Base-by-base conservation (phyloP, 2,329 filamentous ascomycete genomes). In the Hansfordia pulvinata region DNA sequence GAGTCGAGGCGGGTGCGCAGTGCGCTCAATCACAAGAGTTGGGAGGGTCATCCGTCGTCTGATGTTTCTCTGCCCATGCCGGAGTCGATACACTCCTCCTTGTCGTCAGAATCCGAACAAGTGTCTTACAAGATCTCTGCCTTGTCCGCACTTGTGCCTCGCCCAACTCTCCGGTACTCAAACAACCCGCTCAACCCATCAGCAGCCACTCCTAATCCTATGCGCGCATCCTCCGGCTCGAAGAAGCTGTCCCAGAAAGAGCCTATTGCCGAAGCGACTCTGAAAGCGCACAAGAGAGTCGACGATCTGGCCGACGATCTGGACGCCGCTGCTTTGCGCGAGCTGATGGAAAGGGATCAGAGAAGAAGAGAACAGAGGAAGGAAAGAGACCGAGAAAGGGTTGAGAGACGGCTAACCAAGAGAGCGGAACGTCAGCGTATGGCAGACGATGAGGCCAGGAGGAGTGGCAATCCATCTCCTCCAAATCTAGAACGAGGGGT, bases 261-360 rank as follows among this genome's bases (percentile, higher is more conserved):
- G 37, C 52, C 64, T n/a, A 69, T 76, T 10, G 62, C 69, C 0
- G 71, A 82, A 33, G 74, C 71, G 19, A 62, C 57, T 0, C 43
- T 75, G 16, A 72, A 64, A 36, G 65, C 65, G 3, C 69, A 70
- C 39, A 73, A 76, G 53, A 54, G 71, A 42, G 53, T 80, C 46
- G 54, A 82, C 54, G 56, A 80, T 51, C 54, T 96, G 23, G 90
- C 85, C 13, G 81, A 96, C 45, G 78, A 82, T 32, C 62, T 98
- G 29, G 83, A 84, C 52, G 80, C 90, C 4, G 72, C 78, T 27
- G 86, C 84, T 39, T 51, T 98, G 20, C 70, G 88, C 31, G 81
- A 93, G 46, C 62, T 96, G 17, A 78, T 98, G 69, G 90, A 98
- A 41, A 65, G 90, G 32, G 90, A 98, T 44, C 67, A 76, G 37